Evolutionary conservation across 306 rosid species (phyloP).

Genomic region (Quercus gilva): DNA sequence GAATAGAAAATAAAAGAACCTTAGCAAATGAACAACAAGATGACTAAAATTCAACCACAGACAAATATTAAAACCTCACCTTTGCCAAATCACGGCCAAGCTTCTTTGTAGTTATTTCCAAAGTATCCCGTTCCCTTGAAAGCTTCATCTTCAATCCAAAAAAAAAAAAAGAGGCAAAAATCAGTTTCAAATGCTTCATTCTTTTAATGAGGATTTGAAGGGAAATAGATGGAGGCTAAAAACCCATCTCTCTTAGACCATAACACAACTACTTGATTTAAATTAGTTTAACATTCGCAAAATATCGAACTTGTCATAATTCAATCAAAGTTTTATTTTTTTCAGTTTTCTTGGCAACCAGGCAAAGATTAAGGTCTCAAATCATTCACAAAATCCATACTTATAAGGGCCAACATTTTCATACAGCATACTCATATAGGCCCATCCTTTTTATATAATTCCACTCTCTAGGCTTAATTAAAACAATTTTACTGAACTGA

Average conservation of each 20-base stretch:
- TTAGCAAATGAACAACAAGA: not conserved
- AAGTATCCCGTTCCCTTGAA: slow-evolving; percentile 69
- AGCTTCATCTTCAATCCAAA: slow-evolving; percentile 52
- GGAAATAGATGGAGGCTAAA: not conserved
- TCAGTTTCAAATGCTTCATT: not conserved
- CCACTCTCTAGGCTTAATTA: not conserved
- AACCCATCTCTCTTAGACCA: not conserved
- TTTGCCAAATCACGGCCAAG: slow-evolving; percentile 82
- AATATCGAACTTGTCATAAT: not conserved
- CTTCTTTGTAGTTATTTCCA: slow-evolving; percentile 65
- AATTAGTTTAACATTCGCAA: not conserved
- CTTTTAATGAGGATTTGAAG: not conserved
- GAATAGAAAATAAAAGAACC: not conserved
- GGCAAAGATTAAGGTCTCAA: not conserved
- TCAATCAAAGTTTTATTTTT: not conserved
- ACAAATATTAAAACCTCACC: slow-evolving; percentile 34
- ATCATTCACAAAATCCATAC: not conserved
- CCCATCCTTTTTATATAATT: not conserved
- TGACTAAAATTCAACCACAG: not conserved
- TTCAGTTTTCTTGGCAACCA: too few species aligned
- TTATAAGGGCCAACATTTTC: not conserved
- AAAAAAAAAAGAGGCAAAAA: slow-evolving; percentile 1
- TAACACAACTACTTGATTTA: not conserved
- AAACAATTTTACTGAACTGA: not conserved
- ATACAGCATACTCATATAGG: not conserved